A percentile compares a stretch with the other conserved stretches of the same genome.
Conservation (phyloP, 176 grass and related monocot genomes). For the Cenchrus purpureus region DNA sequence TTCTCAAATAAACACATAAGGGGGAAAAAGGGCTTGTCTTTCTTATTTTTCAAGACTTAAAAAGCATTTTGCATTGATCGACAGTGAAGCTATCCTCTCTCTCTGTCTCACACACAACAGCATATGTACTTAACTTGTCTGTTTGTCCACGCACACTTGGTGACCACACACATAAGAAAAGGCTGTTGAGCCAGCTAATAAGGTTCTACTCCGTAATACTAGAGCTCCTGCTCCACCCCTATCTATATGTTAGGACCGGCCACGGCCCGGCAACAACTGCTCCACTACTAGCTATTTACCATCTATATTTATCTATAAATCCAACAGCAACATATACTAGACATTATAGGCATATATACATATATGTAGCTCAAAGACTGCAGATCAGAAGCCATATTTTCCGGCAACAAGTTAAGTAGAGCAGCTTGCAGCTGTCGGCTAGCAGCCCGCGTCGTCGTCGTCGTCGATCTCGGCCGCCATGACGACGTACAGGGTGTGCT, state of each 20-base stretch:
- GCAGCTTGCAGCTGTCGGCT: neutral
- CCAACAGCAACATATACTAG: neutral
- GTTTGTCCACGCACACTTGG: constrained; percentile 3
- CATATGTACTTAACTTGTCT: constrained; percentile 9
- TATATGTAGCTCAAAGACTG: neutral
- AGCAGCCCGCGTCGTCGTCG: neutral
- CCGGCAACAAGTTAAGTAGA: neutral
- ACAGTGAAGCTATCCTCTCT: neutral
- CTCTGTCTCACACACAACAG: neutral
- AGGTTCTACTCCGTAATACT: neutral
- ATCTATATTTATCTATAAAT: neutral
- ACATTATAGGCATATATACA: neutral
- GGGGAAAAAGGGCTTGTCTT: neutral
- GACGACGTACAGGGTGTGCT: constrained; percentile 79
- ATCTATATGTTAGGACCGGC: neutral
- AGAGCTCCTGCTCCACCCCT: neutral
- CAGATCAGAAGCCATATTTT: neutral
- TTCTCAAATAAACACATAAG: neutral
- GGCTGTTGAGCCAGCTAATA: neutral
- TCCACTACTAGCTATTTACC: constrained; percentile 1
- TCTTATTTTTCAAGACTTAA: neutral
- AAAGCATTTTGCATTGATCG: neutral
- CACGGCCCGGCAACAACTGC: neutral
- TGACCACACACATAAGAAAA: neutral
- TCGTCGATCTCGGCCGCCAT: constrained; percentile 29